Evolutionary conservation across 208 protist genomes (phyloP), one percentile per base, ranked within the genome.

Genomic region (Borovskyia barvae): DNA sequence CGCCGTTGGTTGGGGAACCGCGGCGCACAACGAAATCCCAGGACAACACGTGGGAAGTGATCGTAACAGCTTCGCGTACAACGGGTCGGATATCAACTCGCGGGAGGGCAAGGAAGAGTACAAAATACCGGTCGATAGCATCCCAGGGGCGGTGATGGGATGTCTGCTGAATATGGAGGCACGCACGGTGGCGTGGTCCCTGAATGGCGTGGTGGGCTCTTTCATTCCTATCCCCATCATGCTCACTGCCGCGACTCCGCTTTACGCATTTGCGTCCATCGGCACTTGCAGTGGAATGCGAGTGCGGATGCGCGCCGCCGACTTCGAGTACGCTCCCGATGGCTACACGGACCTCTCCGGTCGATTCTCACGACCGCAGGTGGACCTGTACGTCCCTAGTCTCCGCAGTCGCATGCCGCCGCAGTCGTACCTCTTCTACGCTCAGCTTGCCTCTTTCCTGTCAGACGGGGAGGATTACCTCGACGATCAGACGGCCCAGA

Each of bases 41-140:
- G 85, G 78, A 20, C 84, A 92, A 53, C 90, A 93, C 64, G 87
- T 96, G 25, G 90, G 90, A 54, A 92, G 84, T 60, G 90, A 96
- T 61, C 70, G 60, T 42, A 68, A 61, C 51, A 96, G 90, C 58
- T 93, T 96, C 71, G 81, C 82, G 26, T 96, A 90, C 75, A 89
- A 80, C 36, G 90, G 90, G 8, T 84, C 50, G 47, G 80, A 90
- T 24, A 61, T 96, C 43, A 77, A 77, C 14, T 79, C 73, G 5
- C 66, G 74, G 24, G 76, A 83, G 46, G 72, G 51, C 22, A 83
- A 90, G 51, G 80, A 96, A 59, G 84, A 93, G 68, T 96, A 96
- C 74, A 84, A 84, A 58, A 72, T 88, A 33, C 62, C 60, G 33
- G 61, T 57, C 39, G 80, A 87, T 40, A 66, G 80, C 17, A 56